These are phyloP conservation scores for Colletotrichum cordylinicola DNA, from an alignment of 2,329 filamentous ascomycete genomes.

Conservation along the genomic window DNA sequence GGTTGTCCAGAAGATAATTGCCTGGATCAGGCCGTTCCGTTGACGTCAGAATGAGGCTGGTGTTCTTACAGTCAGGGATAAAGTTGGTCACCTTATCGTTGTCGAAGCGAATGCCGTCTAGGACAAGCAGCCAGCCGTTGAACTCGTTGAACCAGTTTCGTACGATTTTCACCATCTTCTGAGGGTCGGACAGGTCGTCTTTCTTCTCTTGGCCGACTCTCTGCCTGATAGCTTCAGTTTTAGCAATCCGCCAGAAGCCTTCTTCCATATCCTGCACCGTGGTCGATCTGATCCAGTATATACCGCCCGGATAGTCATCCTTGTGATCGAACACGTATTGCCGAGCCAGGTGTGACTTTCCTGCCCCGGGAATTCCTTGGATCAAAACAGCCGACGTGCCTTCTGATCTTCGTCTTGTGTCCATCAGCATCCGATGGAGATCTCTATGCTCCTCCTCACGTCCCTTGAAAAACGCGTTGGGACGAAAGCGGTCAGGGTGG, in stretches of 20 bases:
- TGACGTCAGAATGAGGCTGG: slow-evolving; percentile 72
- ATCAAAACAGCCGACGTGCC: slow-evolving; percentile 70
- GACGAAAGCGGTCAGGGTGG: slow-evolving; percentile 63
- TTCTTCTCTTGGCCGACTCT: slow-evolving; percentile 38
- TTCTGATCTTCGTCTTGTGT: slow-evolving; percentile 57
- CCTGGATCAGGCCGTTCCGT: slow-evolving; percentile 63
- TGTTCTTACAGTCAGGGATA: slow-evolving; percentile 68
- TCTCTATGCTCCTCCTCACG: slow-evolving; percentile 62
- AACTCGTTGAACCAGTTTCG: slow-evolving; percentile 65
- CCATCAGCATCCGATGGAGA: slow-evolving; percentile 65
- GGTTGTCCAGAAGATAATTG: slow-evolving; percentile 65
- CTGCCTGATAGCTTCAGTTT: slow-evolving; percentile 56
- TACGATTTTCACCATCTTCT: slow-evolving; percentile 61
- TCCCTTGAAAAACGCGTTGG: slow-evolving; percentile 68
- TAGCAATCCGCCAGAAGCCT: slow-evolving; percentile 71
- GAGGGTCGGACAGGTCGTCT: slow-evolving; percentile 41
- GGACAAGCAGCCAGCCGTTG: slow-evolving; percentile 70
- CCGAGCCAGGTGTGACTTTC: slow-evolving; percentile 72
- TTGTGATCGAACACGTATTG: slow-evolving; percentile 70
- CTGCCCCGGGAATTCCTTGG: slow-evolving; percentile 68
- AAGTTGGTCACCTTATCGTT: slow-evolving; percentile 62
- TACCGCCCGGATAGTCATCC: slow-evolving; percentile 65
- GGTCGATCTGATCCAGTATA: slow-evolving; percentile 74
- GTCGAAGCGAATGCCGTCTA: slow-evolving; percentile 71
- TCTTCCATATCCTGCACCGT: slow-evolving; percentile 62